These are phyloP conservation scores for Musa troglodytarum DNA, from an alignment of 176 grass and related monocot genomes.

Conservation along the genomic window DNA sequence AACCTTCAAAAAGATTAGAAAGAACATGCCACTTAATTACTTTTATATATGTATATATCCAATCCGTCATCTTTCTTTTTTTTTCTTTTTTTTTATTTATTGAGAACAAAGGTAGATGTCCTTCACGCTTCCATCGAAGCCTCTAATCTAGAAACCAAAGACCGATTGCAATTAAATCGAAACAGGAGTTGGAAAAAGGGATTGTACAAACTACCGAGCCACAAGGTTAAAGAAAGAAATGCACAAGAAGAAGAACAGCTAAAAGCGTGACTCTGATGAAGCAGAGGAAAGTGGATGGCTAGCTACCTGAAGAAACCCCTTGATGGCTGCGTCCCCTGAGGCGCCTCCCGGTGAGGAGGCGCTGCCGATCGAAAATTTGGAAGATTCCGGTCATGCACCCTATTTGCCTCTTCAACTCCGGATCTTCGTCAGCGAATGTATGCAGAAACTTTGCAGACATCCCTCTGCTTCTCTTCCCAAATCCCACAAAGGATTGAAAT, in stretches of 20 bases:
- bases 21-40: too few relatives aligned
- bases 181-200: background rate
- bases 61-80: background rate
- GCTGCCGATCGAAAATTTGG: slow-evolving; percentile 70
- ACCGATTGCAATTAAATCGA: too few relatives aligned
- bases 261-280: background rate
- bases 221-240: background rate
- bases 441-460: slow-evolving; percentile 85
- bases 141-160: background rate
- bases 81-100: background rate
- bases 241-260: background rate
- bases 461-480: slow-evolving; percentile 14
- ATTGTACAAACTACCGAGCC: too few relatives aligned
- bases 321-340: slow-evolving; percentile 14
- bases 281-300: background rate
- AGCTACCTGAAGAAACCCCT: slow-evolving; percentile 32
- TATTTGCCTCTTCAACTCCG: slow-evolving; percentile 59
- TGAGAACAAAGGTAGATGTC: background rate
- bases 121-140: background rate
- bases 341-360: slow-evolving; percentile 36
- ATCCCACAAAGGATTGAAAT: background rate
- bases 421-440: slow-evolving; percentile 49
- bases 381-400: slow-evolving; percentile 89
- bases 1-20: too few relatives aligned
- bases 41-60: too few relatives aligned